Evolutionary conservation across 2,329 filamentous ascomycete genomes (phyloP).

Genomic region (Sporothrix euskadiensis): DNA sequence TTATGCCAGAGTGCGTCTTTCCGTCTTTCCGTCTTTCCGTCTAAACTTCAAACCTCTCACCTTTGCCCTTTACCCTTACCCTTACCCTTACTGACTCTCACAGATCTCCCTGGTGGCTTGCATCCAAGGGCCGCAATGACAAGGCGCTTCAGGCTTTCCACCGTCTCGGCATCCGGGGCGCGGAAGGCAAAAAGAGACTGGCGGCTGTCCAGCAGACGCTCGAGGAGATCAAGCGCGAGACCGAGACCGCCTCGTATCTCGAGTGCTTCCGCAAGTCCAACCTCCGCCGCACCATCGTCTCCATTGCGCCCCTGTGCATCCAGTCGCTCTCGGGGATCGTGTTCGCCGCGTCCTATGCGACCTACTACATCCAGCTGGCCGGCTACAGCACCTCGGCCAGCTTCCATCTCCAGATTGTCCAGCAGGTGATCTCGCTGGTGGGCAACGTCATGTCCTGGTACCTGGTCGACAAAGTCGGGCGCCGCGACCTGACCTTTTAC

Average conservation of each 20-base stretch:
- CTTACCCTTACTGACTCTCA: not conserved
- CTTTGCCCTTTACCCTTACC: too few relatives aligned
- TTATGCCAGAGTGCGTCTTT: constrained; percentile 27
- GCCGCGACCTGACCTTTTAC: constrained; percentile 42
- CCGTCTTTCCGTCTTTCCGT: too few relatives aligned
- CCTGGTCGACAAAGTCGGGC: constrained; percentile 43
- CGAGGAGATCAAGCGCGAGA: constrained; percentile 53
- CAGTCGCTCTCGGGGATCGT: constrained; percentile 37
- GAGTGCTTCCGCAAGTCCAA: constrained; percentile 55
- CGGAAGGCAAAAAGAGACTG: not conserved
- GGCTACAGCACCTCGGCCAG: constrained; percentile 42
- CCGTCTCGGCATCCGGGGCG: not conserved
- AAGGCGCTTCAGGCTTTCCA: constrained; percentile 45
- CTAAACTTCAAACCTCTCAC: too few relatives aligned
- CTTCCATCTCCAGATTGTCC: constrained; percentile 38
- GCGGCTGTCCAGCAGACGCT: constrained; percentile 37
- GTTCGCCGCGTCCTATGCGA: constrained; percentile 44
- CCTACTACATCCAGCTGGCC: constrained; percentile 48
- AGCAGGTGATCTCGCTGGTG: constrained; percentile 43
- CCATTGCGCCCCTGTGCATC: constrained; percentile 41
- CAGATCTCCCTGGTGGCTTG: constrained; percentile 33
- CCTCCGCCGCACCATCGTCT: constrained; percentile 55
- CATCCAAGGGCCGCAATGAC: constrained; percentile 44
- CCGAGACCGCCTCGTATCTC: constrained; percentile 50
- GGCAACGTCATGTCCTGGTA: constrained; percentile 46